Evolutionary conservation across 805 yeast species (phyloP), one percentile per base, ranked within the genome.

Genomic region (Clavispora fructus): DNA sequence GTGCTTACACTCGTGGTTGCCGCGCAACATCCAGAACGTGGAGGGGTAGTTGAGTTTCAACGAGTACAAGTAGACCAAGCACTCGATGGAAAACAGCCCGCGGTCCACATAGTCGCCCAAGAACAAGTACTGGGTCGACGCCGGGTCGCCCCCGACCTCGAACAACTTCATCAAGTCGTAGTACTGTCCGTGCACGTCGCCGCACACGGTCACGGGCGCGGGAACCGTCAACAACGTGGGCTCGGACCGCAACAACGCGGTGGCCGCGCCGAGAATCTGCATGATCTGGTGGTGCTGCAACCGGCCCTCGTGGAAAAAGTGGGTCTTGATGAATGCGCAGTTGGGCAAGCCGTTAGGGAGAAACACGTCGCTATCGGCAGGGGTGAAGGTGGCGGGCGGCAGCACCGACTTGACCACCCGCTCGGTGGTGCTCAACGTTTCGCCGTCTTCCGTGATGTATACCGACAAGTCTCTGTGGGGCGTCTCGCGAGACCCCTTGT

Each of bases 171-270:
- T 74, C 55, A 92, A 73, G 64, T 92, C 99, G 63, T 78, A 91
- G 63, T 79, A 89, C 64, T 92, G 98, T 14, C 99, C 99, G 65
- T 92, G 98, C n/a, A 91, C 78, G 66, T 92, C 98, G 46, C 99
- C 99, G 69, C 97, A 90, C 3, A 92, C 90, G 0, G 96, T 91
- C 2, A 92, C 87, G 0, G 98, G 99, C 0, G 97, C 95, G 3
- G 90, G 91, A 1, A 94, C 85, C 16, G 75, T 75, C 43, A 92
- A 69, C 55, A 92, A 61, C 57, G 87, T 92, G 6, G 96, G 95
- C 59, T 92, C 98, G 33, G 66, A 61, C 12, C 75, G 62, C 46
- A 94, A 73, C 7, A 83, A 62, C 19, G 70, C 71, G 0, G 90
- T 82, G 8, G 95, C 95, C 64, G 71, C 73, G 16, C 69, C 61